phyloP scores from a whole-genome alignment of 1,139 yeast genomes.

The Blastobotrys aristatus region DNA sequence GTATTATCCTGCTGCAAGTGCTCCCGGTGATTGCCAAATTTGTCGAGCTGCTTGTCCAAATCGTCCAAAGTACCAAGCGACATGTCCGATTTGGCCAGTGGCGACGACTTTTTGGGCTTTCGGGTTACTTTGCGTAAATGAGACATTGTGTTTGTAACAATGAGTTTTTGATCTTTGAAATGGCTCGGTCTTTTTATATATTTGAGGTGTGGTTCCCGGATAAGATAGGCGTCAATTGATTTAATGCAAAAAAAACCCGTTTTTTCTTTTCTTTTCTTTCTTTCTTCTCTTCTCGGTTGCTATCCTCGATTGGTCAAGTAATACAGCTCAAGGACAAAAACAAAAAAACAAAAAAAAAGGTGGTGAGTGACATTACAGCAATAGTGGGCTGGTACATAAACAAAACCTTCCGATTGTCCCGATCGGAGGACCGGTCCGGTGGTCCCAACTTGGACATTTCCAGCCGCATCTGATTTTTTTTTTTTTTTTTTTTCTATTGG shows the following conservation, averaged over 20 bases:
- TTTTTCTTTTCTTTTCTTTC: background rate
- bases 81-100: background rate
- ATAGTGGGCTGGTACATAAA: background rate
- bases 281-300: background rate
- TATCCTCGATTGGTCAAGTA: background rate
- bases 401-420: background rate
- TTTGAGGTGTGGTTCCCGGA: no score
- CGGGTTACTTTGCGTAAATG: background rate
- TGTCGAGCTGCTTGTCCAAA: slow-evolving; percentile 9
- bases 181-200: no score
- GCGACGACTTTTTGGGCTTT: slow-evolving; percentile 4
- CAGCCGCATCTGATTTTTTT: background rate
- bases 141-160: no score
- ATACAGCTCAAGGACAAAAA: background rate
- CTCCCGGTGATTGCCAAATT: slow-evolving; percentile 13
- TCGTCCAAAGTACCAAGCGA: slow-evolving; percentile 9
- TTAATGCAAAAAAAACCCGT: no score
- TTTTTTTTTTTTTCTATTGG: background rate
- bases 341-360: background rate
- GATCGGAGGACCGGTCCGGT: background rate
- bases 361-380: background rate
- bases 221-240: no score
- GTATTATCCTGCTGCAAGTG: slow-evolving; percentile 20
- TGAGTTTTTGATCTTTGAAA: no score
- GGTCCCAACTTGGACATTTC: background rate